These are phyloP conservation scores for Pythium chondricola DNA, from an alignment of 352 stramenopile genomes.

Conservation along the genomic window DNA sequence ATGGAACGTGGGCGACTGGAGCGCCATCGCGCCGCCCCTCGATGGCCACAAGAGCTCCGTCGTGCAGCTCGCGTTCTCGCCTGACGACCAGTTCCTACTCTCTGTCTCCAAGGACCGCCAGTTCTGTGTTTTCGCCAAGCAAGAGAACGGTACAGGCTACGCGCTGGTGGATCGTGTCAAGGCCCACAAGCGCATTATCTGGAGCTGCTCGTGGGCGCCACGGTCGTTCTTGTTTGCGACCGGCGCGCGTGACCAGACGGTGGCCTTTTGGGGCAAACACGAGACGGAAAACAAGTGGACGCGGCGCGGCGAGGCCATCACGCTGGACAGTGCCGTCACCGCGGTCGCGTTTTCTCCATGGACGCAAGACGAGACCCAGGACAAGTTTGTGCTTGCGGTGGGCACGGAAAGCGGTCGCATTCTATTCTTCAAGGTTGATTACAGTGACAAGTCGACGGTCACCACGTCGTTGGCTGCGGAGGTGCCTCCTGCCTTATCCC, in stretches of 20 bases:
- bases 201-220: conserved; percentile 67
- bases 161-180: conserved; percentile 40
- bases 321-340: conserved; percentile 40
- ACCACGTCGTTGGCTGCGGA: conserved; percentile 10
- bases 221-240: conserved; percentile 52
- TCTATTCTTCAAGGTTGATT: conserved; percentile 24
- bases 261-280: conserved; percentile 40
- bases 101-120: conserved; percentile 74
- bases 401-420: conserved; percentile 56
- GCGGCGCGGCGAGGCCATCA: conserved; percentile 15
- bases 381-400: conserved; percentile 38
- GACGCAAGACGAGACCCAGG: background rate
- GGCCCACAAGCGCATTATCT: conserved; percentile 76
- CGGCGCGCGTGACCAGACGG: conserved; percentile 57
- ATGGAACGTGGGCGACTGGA: conserved; percentile 58
- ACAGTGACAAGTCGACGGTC: background rate
- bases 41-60: conserved; percentile 75
- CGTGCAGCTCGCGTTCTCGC: conserved; percentile 68
- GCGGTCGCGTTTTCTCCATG: conserved; percentile 51
- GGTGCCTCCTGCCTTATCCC: conserved; percentile 18
- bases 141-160: conserved; percentile 23
- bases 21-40: conserved; percentile 33
- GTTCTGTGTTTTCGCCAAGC: conserved; percentile 53
- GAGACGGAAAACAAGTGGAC: conserved; percentile 14
- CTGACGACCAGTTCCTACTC: conserved; percentile 47